Base-by-base conservation (phyloP, 164 flowering plant genomes). In the Liquidambar formosana region DNA sequence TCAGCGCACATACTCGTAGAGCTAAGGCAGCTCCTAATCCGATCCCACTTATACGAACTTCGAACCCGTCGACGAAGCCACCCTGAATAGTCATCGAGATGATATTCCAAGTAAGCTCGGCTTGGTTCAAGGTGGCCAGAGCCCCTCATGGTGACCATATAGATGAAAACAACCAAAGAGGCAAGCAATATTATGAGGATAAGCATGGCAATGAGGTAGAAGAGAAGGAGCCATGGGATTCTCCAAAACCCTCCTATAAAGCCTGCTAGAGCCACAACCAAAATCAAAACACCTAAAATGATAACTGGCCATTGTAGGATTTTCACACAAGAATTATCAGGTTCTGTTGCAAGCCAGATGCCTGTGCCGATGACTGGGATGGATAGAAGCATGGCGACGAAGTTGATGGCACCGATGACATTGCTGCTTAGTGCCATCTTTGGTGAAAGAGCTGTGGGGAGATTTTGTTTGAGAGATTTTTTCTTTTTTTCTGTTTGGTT, bases 231-330 rank as follows among this genome's bases (percentile, higher is more conserved):
- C 83, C 81, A 78, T 0, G 86, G 79, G 44, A 91, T 79, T 28
- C 93, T 75, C 97, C 97, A 88, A 56, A 92, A 91, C 2, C 75
- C 97, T 3, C 97, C 97, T 0, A 93, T 70, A 27, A 93, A 85
- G 1, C 99, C 97, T 9, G 89, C 87, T 0, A 92, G 41, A 0
- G 86, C 95, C 15, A 82, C 92, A 0, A 86, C 68, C 52, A 94
- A 73, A 67, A 90, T 74, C 69, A 92, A 63, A 10, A 91, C 70
- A 23, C 97, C 99, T 9, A 91, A 26, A 28, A 93, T 84, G 21
- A 95, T 89, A 27, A 95, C 90, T 0, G 99, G 99, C 99, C 97
- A 93, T 77, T 91, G 97, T 4, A 95, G 77, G 58, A 91, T 75
- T 75, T 86, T 82, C 13, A 95, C 87, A 45, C 99, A 95, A 1